phyloP scores from a whole-genome alignment of 768 basidiomycete species.

The Mycena sanguinolenta region DNA sequence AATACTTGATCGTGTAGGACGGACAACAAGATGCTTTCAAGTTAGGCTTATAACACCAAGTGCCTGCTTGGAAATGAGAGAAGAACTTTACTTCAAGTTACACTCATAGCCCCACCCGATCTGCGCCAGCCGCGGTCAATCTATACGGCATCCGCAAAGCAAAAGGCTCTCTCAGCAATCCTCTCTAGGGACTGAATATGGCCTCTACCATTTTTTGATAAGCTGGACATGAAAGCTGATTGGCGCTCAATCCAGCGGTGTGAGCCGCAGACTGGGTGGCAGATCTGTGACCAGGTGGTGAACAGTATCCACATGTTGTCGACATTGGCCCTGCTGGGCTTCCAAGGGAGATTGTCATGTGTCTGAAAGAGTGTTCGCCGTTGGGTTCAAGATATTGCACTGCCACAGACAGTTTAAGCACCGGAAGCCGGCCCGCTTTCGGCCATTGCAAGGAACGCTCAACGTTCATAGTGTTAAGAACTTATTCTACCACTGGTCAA shows the following conservation, averaged over 20 bases:
- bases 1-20: slow-evolving; percentile 91
- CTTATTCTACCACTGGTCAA: too few relatives aligned
- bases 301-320: slow-evolving; percentile 79
- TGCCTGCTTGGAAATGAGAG: slow-evolving; percentile 47
- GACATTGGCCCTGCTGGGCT: slow-evolving; percentile 49
- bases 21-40: slow-evolving; percentile 89
- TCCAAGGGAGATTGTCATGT: slow-evolving; percentile 49
- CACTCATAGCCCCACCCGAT: slow-evolving; percentile 63
- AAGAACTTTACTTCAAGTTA: neutral
- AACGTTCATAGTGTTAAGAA: too few relatives aligned
- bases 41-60: slow-evolving; percentile 91
- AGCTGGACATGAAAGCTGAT: slow-evolving; percentile 67
- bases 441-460: too few relatives aligned
- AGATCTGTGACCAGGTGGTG: slow-evolving; percentile 65
- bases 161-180: too few relatives aligned
- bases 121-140: slow-evolving; percentile 89
- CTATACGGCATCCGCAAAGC: too few relatives aligned
- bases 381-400: too few relatives aligned
- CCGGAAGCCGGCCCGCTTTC: too few relatives aligned
- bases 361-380: too few relatives aligned
- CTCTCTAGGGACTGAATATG: too few relatives aligned
- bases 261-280: slow-evolving; percentile 56
- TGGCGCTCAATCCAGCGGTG: slow-evolving; percentile 62
- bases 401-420: too few relatives aligned
- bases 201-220: slow-evolving; percentile 90